Evolutionary conservation across 192 early-diverging fungal genomes (phyloP).

Genomic region (Umbelopsis sp.): DNA sequence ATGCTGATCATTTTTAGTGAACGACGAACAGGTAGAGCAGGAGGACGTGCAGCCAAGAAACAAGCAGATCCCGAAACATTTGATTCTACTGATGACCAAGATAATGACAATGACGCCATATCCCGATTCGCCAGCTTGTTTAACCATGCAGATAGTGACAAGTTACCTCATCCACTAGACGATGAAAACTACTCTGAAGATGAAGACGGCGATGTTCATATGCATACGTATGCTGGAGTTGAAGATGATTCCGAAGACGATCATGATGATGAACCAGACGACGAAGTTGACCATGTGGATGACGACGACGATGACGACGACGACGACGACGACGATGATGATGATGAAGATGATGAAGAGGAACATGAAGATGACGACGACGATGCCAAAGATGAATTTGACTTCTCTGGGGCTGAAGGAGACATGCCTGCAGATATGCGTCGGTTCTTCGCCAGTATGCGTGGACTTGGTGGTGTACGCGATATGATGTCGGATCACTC

Average conservation of each 20-base stretch:
- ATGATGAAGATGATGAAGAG: conserved; percentile 41
- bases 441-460: conserved; percentile 32
- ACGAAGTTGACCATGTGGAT: conserved; percentile 19
- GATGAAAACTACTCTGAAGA: conserved; percentile 26
- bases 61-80: conserved; percentile 19
- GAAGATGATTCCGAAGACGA: conserved; percentile 24
- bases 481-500: conserved; percentile 41
- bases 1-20: neutral
- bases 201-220: conserved; percentile 5
- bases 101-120: neutral
- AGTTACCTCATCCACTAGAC: neutral
- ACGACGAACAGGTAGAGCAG: neutral
- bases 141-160: neutral
- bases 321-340: conserved; percentile 33
- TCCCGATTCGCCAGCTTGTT: neutral
- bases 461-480: conserved; percentile 36
- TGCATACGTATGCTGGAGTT: neutral
- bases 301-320: conserved; percentile 29
- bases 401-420: conserved; percentile 11
- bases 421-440: conserved; percentile 19
- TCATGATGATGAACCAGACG: conserved; percentile 16
- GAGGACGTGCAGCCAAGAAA: conserved; percentile 16
- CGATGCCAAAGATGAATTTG: conserved; percentile 38
- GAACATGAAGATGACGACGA: conserved; percentile 33
- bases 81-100: neutral